phyloP scores from a whole-genome alignment of 805 yeast genomes.

The Wickerhamomyces bisporus region DNA sequence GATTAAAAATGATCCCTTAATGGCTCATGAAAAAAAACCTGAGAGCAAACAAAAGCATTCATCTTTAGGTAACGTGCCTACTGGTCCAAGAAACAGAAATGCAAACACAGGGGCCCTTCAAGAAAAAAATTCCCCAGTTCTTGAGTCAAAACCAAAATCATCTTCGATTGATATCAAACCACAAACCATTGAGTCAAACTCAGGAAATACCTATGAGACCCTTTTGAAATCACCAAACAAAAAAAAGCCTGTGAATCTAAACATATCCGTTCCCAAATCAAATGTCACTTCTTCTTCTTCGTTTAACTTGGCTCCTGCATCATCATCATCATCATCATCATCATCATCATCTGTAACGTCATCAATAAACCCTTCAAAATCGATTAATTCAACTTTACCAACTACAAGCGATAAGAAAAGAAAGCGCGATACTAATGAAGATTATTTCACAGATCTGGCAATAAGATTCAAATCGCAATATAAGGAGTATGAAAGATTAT shows the following conservation, averaged over 20 bases:
- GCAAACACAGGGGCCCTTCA: neutral
- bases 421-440: constrained; percentile 15
- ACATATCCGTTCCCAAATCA: too few relatives aligned
- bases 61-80: neutral
- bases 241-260: too few relatives aligned
- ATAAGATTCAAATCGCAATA: constrained; percentile 42
- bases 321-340: neutral
- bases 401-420: too few relatives aligned
- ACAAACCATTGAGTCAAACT: neutral
- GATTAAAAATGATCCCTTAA: constrained; percentile 1
- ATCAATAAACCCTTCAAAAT: neutral
- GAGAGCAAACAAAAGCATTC: neutral
- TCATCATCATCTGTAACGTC: neutral
- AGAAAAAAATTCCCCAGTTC: neutral
- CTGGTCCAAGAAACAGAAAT: neutral
- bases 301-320: neutral
- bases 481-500: constrained; percentile 44
- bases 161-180: constrained; percentile 5
- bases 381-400: neutral
- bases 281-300: neutral
- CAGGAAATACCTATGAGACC: too few relatives aligned
- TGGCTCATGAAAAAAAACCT: too few relatives aligned
- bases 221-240: neutral
- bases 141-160: neutral
- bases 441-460: constrained; percentile 41